Evolutionary conservation across 164 flowering plant species (phyloP), one percentile per base, ranked within the genome.

Genomic region (Echeveria elegans): DNA sequence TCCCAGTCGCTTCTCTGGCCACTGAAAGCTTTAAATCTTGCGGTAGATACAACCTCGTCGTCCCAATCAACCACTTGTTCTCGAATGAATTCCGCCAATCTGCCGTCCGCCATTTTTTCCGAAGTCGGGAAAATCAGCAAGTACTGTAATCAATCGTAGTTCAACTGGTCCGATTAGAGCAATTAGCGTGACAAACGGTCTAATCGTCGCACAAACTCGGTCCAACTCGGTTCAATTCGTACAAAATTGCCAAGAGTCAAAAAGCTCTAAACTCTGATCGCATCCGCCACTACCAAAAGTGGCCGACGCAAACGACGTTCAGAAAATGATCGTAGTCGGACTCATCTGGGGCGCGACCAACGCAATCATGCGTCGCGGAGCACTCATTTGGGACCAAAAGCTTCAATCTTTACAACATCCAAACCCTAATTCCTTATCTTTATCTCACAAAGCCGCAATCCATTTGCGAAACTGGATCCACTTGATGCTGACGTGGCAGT

Each of bases 291-390:
- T n/a, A n/a, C n/a, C n/a, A n/a, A n/a, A n/a, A n/a, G n/a, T n/a
- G n/a, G n/a, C n/a, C n/a, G n/a, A n/a, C n/a, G n/a, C n/a, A n/a
- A 34, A 34, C 37, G 37, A 34, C 37, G 37, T 34, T n/a, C 82
- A 82, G 86, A 90, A 86, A 84, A 94, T 94, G 98, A 70, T 90
- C 26, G 88, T 85, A 11, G 85, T 93, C 26, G 98, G 98, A 63
- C 76, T 90, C 18, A 81, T 93, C 24, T 89, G 98, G 98, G 98
- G 98, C 31, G 80, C 82, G 60, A 94, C 98, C 31, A 94, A 94
- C 77, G 89, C 97, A 66, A 29, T 88, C n/a, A 90, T 94, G 90
- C 86, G 91, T 56, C 81, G 81, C 2, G 98, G 98, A 61, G 88
- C 98, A 0, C 75, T 93, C 26, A 71, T 88, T 32, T 90, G 96